A percentile compares a stretch with the other conserved stretches of the same genome.
These are phyloP conservation scores for Calonectria hawksworthii DNA, from an alignment of 2,329 filamentous ascomycete genomes.

Conservation along the genomic window DNA sequence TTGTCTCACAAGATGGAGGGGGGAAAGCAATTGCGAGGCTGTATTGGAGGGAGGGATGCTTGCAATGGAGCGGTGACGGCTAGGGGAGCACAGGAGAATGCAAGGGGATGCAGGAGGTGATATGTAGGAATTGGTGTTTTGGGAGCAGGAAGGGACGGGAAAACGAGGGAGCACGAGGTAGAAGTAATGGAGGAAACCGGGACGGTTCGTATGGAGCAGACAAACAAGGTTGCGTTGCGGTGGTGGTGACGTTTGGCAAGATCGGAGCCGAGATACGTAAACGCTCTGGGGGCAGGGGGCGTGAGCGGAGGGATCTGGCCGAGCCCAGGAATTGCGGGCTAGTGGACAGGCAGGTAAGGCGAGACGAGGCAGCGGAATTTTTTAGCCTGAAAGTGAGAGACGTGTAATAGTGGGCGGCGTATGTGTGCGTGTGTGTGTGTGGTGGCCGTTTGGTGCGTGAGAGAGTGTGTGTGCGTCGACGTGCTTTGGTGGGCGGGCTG, in stretches of 20 bases:
- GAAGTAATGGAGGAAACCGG: constrained; percentile 25
- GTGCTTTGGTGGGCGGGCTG: constrained; percentile 8
- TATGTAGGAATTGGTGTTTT: constrained; percentile 1
- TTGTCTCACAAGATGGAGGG: constrained; percentile 22
- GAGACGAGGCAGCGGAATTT: constrained; percentile 21
- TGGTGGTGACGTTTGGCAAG: constrained; percentile 20
- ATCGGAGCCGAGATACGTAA: constrained; percentile 25
- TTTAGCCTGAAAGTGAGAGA: constrained; percentile 24
- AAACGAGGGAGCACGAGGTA: constrained; percentile 4
- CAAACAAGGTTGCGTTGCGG: constrained; percentile 19
- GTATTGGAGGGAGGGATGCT: constrained; percentile 4
- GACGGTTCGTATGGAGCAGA: not conserved
- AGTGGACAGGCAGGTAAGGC: constrained; percentile 19
- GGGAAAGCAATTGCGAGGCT: not conserved
- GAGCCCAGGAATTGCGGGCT: not conserved
- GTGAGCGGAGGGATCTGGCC: not conserved
- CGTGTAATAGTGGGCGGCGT: not conserved
- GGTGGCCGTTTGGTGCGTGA: not conserved
- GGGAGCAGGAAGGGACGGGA: not conserved
- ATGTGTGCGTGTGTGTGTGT: not conserved
- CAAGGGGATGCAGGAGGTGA: not conserved
- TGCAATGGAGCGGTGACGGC: constrained; percentile 7
- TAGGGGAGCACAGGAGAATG: constrained; percentile 14
- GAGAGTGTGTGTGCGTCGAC: constrained; percentile 8
- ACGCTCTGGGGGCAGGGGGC: constrained; percentile 11